These are phyloP conservation scores for Coemansia sp. DNA, from an alignment of 192 early-diverging fungal species.

Conservation along the genomic window DNA sequence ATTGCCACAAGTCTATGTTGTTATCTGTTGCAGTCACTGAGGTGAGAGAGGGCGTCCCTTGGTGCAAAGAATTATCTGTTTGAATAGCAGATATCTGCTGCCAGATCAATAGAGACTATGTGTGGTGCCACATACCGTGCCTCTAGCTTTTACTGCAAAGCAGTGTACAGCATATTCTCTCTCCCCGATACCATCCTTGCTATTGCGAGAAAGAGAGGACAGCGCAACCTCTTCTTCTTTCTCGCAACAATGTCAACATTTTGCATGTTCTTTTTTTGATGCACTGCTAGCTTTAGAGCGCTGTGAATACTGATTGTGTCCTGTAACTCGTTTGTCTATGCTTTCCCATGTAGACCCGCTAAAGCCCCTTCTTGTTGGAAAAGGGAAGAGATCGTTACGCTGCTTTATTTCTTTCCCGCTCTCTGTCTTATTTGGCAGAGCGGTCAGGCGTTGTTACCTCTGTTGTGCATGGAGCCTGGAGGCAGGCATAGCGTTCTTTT, in stretches of 20 bases:
- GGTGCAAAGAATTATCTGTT: too few species aligned
- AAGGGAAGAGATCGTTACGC: neutral
- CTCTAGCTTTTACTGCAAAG: neutral
- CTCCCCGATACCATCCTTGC: neutral
- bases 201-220: neutral
- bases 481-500: conserved; percentile 7
- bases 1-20: neutral
- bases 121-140: neutral
- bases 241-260: neutral
- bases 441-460: neutral
- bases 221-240: conserved; percentile 4
- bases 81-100: too few species aligned
- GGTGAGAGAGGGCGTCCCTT: too few species aligned
- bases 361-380: conserved; percentile 4
- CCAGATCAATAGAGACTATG: neutral
- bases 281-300: neutral
- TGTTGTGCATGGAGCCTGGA: conserved; percentile 5
- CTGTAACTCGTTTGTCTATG: neutral
- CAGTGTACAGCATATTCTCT: neutral
- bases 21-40: neutral
- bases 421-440: neutral
- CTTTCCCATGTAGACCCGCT: conserved; percentile 15
- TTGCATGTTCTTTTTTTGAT: neutral
- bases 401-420: neutral
- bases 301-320: neutral